Evolutionary conservation across 2,329 filamentous ascomycete genomes (phyloP), one percentile per base, ranked within the genome.

Genomic region (Phaeomoniella chlamydospora): DNA sequence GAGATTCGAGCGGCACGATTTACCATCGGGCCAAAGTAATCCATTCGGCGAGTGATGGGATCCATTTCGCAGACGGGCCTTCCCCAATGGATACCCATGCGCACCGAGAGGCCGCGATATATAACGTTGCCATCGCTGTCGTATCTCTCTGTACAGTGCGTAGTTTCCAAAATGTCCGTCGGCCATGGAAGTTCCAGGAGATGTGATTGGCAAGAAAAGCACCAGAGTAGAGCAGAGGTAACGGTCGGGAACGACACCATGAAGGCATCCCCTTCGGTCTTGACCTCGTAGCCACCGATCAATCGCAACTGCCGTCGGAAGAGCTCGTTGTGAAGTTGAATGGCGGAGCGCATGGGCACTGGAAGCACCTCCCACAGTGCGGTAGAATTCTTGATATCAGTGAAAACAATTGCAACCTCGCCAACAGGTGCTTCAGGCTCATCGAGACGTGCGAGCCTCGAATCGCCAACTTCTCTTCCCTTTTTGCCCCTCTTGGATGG

Each of bases 11-110:
- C 81, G 1, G 90, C 85, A 52, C 92, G 87, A 61, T 98, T 98
- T 50, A 98, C 90, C 86, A 98, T 98, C 11, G 90, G 90, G 0
- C 90, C 90, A 54, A 96, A 98, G 61, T 98, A 98, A 51, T 98
- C 90, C 90, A 98, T 98, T 43, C 90, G 85, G 39, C 87, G 80
- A 2, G 90, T 98, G 34, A 98, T 87, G 0, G 90, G 90, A 57
- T 98, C 90, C 34, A 80, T 81, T 57, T 98, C 90, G 53, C 86
- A 93, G 48, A 98, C 86, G 4, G 88, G 90, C 40, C 82, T 77
- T 45, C 90, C 90, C 73, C 81, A 98, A 56, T 98, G 90, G 41
- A 93, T 85, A 49, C 90, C 90, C 90, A 98, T 98, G 40, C 90
- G 76, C 30, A 98, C 90, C 9, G 87, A 94, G 36, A 98, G 63